phyloP scores from a whole-genome alignment of 2,329 filamentous ascomycete genomes.

The Fusarium caatingaense region DNA sequence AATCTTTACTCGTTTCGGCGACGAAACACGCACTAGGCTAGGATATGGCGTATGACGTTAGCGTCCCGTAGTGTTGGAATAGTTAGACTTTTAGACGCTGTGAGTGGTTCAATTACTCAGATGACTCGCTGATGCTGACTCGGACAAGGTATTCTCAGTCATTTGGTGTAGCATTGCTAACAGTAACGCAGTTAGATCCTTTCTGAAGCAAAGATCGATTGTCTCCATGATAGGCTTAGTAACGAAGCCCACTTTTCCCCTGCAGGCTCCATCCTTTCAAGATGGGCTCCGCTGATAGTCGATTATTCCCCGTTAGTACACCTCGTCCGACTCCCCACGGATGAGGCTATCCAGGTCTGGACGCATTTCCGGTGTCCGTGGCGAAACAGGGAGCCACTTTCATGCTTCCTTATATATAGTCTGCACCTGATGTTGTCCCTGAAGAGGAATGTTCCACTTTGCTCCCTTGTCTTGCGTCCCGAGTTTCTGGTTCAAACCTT shows the following conservation, averaged over 20 bases:
- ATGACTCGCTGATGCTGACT: background rate
- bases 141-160: background rate
- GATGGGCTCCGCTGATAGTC: background rate
- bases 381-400: background rate
- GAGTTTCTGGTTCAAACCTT: background rate
- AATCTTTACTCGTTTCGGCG: background rate
- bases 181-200: background rate
- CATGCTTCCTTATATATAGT: conserved; percentile 17
- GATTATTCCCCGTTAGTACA: background rate
- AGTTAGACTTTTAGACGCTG: background rate
- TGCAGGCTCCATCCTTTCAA: background rate
- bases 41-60: background rate
- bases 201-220: background rate
- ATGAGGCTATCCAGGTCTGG: conserved; percentile 13
- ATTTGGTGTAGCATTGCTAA: background rate
- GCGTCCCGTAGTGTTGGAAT: background rate
- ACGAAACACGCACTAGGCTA: background rate
- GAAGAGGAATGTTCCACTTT: conserved; percentile 1
- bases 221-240: background rate
- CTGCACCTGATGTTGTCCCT: background rate
- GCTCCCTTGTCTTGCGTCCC: background rate
- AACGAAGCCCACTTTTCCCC: background rate
- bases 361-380: background rate
- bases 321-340: background rate
- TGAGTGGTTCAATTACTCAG: background rate